Evolutionary conservation across 257 asterid genomes (phyloP).

Genomic region (Solanum chmielewskii): DNA sequence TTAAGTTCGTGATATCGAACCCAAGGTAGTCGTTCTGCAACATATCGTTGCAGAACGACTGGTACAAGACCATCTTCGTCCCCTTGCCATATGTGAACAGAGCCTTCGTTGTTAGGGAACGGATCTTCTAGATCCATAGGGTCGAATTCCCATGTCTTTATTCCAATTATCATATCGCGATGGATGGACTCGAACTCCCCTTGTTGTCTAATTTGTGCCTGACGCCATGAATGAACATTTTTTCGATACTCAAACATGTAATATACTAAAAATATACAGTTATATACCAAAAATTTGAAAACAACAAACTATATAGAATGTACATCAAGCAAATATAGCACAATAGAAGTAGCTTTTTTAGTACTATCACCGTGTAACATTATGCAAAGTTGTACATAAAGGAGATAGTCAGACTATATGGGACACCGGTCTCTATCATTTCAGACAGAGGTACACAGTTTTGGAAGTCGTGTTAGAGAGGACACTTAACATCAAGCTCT

Average conservation of each 20-base stretch:
- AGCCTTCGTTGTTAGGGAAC: background rate
- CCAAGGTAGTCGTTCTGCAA: background rate
- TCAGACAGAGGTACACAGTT: rapidly evolving
- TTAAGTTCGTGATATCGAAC: background rate
- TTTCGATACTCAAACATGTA: background rate
- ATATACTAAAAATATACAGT: background rate
- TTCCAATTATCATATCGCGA: background rate
- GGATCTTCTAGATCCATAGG: background rate
- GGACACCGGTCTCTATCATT: background rate
- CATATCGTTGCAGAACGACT: background rate
- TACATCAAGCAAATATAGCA: background rate
- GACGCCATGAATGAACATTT: background rate
- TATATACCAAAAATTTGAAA: background rate
- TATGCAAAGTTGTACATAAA: background rate
- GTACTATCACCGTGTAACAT: background rate
- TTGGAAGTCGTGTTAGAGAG: background rate
- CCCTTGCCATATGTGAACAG: conserved; percentile 8
- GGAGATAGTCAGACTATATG: background rate
- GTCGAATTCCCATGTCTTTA: background rate
- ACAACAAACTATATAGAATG: background rate
- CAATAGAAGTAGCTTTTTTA: background rate
- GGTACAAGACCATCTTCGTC: background rate
- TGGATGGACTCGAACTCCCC: background rate
- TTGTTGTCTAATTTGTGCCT: background rate
- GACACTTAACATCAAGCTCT: background rate